phyloP scores from a whole-genome alignment of 805 yeast genomes.

The Kregervanrija fluxuum region DNA sequence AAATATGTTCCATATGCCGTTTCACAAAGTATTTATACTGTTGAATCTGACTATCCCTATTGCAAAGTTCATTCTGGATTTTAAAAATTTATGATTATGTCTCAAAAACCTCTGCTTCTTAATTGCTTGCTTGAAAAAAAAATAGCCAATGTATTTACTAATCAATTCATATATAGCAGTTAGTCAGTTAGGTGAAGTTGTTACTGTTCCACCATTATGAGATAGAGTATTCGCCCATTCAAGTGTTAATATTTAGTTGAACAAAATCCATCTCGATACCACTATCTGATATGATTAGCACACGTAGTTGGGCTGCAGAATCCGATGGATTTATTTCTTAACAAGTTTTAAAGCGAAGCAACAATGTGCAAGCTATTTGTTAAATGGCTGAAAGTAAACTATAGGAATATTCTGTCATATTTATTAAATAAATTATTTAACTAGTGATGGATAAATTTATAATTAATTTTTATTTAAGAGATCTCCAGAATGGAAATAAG shows the following conservation, averaged over 20 bases:
- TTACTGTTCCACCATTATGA: constrained; percentile 1
- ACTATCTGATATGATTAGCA: neutral
- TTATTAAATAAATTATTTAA: too few relatives aligned
- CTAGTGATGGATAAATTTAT: too few relatives aligned
- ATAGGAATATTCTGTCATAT: too few relatives aligned
- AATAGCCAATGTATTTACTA: too few relatives aligned
- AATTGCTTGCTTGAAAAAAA: constrained; percentile 42
- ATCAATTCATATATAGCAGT: constrained; percentile 1
- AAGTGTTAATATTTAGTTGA: neutral
- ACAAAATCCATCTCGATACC: neutral
- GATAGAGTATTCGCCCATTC: constrained; percentile 1
- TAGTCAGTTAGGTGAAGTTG: neutral
- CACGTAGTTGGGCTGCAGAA: neutral
- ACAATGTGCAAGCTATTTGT: too few relatives aligned
- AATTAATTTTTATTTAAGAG: too few relatives aligned
- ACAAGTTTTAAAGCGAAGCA: too few relatives aligned
- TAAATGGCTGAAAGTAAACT: too few relatives aligned
- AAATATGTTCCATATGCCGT: constrained; percentile 36
- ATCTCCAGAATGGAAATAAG: too few relatives aligned
- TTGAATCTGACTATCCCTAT: constrained; percentile 31
- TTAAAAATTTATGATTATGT: constrained; percentile 35
- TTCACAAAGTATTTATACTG: constrained; percentile 2
- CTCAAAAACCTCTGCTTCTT: constrained; percentile 31
- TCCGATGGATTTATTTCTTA: too few relatives aligned
- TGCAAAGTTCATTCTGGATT: constrained; percentile 64